Conservation (phyloP, 495 filamentous ascomycete genomes). For the Talaromyces nanjingensis region DNA sequence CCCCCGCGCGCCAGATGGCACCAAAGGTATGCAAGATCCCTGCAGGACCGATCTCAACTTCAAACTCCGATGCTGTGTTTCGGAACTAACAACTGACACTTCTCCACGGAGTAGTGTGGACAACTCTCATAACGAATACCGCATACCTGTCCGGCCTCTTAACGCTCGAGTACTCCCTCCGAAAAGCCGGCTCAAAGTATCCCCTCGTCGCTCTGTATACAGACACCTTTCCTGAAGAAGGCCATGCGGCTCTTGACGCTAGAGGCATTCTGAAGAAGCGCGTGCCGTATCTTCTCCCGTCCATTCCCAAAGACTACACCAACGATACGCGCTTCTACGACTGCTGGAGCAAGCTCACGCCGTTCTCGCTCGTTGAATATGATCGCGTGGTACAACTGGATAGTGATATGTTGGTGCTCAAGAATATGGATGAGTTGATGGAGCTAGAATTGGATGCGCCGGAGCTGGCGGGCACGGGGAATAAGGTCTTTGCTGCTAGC, state of each 20-base stretch:
- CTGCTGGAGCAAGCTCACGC: slow-evolving; percentile 77
- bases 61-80: background rate
- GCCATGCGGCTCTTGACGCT: slow-evolving; percentile 53
- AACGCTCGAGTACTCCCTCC: slow-evolving; percentile 63
- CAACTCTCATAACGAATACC: slow-evolving; percentile 71
- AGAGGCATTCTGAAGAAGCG: slow-evolving; percentile 56
- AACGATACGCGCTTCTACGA: slow-evolving; percentile 73
- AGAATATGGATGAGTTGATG: slow-evolving; percentile 86
- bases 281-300: slow-evolving; percentile 58
- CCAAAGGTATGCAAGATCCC: slow-evolving; percentile 2
- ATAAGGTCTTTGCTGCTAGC: slow-evolving; percentile 61
- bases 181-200: slow-evolving; percentile 49
- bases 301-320: slow-evolving; percentile 45
- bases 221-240: slow-evolving; percentile 54
- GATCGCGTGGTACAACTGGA: slow-evolving; percentile 73
- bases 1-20: background rate
- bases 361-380: slow-evolving; percentile 65
- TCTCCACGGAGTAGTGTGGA: slow-evolving; percentile 48
- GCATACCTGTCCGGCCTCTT: slow-evolving; percentile 67
- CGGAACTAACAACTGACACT: background rate
- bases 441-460: slow-evolving; percentile 58
- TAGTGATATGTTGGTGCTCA: slow-evolving; percentile 70
- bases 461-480: slow-evolving; percentile 39
- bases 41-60: background rate
- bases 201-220: slow-evolving; percentile 75